Evolutionary conservation across 331 rosid species (phyloP), one percentile per base, ranked within the genome.

Genomic region (Rosa hybrid): DNA sequence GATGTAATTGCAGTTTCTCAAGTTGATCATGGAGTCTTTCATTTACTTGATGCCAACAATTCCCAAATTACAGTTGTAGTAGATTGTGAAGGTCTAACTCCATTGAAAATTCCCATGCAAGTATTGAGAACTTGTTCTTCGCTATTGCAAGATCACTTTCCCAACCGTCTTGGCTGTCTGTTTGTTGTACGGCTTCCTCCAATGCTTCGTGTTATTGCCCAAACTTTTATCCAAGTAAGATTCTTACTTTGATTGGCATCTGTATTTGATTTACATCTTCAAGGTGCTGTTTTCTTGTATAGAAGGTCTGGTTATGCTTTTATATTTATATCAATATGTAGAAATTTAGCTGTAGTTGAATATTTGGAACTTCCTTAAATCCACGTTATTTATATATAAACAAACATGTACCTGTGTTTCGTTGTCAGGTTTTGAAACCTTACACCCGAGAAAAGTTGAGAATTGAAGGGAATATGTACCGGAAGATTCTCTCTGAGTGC

Each of bases 31-130:
- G 97, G 95, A 54, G 85, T 91, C 77, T 49, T 86, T 83, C 86
- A 81, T 79, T 84, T 93, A 72, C 88, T 89, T 49, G 87, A 90
- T 69, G 84, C 85, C 81, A 88, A 86, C 75, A 85, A 85, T 77
- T 80, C 91, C 17, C 86, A 84, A 54, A 87, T 91, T 74, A 89
- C 94, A 41, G 98, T 91, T 45, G 77, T 93, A 77, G 90, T 93
- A 85, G 98, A 93, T 74, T 93, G 97, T 68, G 93, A 90, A 76
- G 97, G 98, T 74, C 82, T 93, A 67, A 82, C 98, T 82, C 90
- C 94, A 5, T 82, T 78, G 82, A 89, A 57, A 86, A 69, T 91
- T 85, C 98, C 98, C 75, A 90, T 91, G 97, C 93, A 93, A 81
- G 83, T 93, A 86, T 23, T 91, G 87, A 87, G 91, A 88, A 87